Conservation (phyloP, 768 basidiomycete genomes). For the Cytidiella melzeri region DNA sequence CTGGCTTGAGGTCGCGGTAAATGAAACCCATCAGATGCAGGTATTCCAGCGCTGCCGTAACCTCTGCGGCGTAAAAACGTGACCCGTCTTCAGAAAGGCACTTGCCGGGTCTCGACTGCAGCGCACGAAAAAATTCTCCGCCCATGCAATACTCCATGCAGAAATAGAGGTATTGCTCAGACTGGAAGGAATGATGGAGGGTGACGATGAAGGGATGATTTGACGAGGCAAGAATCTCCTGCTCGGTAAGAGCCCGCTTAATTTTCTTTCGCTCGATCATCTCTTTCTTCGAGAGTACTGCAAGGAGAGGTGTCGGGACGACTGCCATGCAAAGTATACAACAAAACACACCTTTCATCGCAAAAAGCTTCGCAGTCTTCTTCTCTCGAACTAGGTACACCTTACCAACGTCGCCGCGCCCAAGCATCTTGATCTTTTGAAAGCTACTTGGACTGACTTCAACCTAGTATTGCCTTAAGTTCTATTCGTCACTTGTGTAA, state of each 20-base stretch:
- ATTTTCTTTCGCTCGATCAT: slow-evolving; percentile 99
- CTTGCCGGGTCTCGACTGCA: slow-evolving; percentile 95
- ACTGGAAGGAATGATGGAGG: slow-evolving; percentile 98
- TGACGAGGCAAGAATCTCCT: slow-evolving; percentile 96
- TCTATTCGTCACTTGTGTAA: no score
- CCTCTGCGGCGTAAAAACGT: slow-evolving; percentile 97
- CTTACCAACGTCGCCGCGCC: slow-evolving; percentile 97
- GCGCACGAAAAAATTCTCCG: slow-evolving; percentile 97
- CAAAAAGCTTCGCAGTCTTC: slow-evolving; percentile 92
- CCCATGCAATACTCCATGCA: slow-evolving; percentile 99
- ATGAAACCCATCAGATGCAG: slow-evolving; percentile 99
- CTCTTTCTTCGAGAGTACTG: slow-evolving; percentile 97
- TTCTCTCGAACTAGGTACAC: slow-evolving; percentile 98
- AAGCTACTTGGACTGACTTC: slow-evolving; percentile 95
- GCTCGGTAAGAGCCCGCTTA: slow-evolving; percentile 96
- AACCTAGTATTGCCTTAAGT: no score
- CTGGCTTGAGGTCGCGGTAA: slow-evolving; percentile 98
- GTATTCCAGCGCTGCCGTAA: slow-evolving; percentile 95
- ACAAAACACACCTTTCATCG: slow-evolving; percentile 88
- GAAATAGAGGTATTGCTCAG: slow-evolving; percentile 95
- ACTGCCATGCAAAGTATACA: slow-evolving; percentile 12
- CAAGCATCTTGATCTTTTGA: slow-evolving; percentile 95
- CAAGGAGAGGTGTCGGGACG: slow-evolving; percentile 18
- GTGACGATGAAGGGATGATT: slow-evolving; percentile 99
- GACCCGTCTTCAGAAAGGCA: slow-evolving; percentile 94